phyloP scores from a whole-genome alignment of 768 basidiomycete species.

The Nidularia pulvinata region DNA sequence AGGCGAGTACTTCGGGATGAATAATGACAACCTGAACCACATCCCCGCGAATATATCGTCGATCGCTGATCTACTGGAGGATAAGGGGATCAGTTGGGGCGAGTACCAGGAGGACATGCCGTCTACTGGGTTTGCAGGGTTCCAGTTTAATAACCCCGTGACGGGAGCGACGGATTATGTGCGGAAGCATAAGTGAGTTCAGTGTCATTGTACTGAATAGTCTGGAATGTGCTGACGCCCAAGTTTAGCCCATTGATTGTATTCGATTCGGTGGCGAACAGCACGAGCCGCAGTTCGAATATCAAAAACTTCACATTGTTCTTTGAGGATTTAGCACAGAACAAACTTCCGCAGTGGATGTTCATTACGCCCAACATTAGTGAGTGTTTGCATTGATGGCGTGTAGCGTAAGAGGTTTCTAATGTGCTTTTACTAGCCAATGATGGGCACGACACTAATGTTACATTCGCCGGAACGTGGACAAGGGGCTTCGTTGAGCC shows the following conservation, averaged over 20 bases:
- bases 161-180: conserved; percentile 23
- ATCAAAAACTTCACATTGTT: conserved; percentile 67
- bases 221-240: neutral
- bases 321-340: conserved; percentile 47
- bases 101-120: conserved; percentile 64
- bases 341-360: conserved; percentile 55
- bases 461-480: conserved; percentile 46
- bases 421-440: conserved; percentile 25
- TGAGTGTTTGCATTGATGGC: conserved; percentile 1
- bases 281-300: conserved; percentile 34
- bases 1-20: conserved; percentile 54
- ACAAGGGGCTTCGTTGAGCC: conserved; percentile 50
- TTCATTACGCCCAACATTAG: conserved; percentile 64
- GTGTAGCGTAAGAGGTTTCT: neutral
- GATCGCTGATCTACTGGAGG: conserved; percentile 59
- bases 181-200: conserved; percentile 24
- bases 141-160: conserved; percentile 22
- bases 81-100: conserved; percentile 57
- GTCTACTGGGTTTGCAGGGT: conserved; percentile 41
- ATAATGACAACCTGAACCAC: conserved; percentile 32
- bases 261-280: conserved; percentile 46
- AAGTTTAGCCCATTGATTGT: conserved; percentile 38
- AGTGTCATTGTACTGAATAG: neutral
- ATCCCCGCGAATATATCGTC: conserved; percentile 52
- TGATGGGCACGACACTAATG: conserved; percentile 60